Evolutionary conservation across 2,329 filamentous ascomycete genomes (phyloP), one percentile per base, ranked within the genome.

Genomic region (Neurospora sp.): DNA sequence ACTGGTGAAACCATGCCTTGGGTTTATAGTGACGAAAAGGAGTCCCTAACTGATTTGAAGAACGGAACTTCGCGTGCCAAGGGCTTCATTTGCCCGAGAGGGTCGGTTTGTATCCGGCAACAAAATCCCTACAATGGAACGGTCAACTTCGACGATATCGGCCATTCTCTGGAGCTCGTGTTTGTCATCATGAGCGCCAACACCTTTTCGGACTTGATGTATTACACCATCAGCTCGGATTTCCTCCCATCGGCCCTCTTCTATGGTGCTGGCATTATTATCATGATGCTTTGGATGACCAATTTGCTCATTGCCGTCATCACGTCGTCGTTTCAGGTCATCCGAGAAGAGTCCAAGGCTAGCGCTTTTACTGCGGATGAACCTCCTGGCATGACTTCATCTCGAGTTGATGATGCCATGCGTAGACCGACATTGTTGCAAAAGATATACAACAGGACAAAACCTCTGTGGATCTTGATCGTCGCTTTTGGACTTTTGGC

Each of bases 111-210:
- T 77, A 84, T 97, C 19, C 89, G 97, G 80, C 88, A 90, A 71
- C 77, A 81, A 2, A 97, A 92, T 76, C 96, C 96, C 0, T 93
- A 88, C 79, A 93, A 92, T 75, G 89, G 88, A 68, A 99, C 96
- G 0, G 87, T 97, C 76, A 96, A 91, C 78, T 99, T 98, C 77
- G 96, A 99, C 82, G 95, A 98, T 78, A 96, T 99, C 52, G 81
- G 93, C 38, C 90, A 98, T 73, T 97, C 94, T 0, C 82, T 98
- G 68, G 93, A 99, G 81, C 84, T 98, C 70, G 94, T 99, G 2
- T 99, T 99, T 77, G 93, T 99, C 68, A 91, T 99, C 77, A 99
- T 99, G 93, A 97, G 93, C 76, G 95, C 93, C 67, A 99, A 99
- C 78, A 99, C 96, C 0, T 99, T 96, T 80, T 91, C 93, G 1